A percentile compares a stretch with the other conserved stretches of the same genome.
Evolutionary conservation across 345 rosid species (phyloP).

Genomic region (Combretum micranthum): DNA sequence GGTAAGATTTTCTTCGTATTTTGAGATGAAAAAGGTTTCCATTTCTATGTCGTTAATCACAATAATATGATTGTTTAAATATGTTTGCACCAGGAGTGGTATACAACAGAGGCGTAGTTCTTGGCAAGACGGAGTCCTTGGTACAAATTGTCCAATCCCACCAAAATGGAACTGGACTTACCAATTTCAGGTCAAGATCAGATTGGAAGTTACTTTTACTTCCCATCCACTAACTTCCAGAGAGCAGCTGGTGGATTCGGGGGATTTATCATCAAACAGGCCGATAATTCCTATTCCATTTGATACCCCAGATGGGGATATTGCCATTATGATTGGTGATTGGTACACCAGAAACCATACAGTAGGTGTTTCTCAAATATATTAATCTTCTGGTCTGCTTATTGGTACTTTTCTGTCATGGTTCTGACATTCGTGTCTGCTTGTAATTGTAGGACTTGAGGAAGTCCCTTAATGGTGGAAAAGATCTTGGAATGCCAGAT

Average conservation of each 20-base stretch:
- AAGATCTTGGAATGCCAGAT: constrained; percentile 90
- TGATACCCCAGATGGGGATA: constrained; percentile 69
- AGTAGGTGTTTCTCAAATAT: constrained; percentile 38
- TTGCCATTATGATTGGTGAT: constrained; percentile 76
- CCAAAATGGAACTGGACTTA: constrained; percentile 99
- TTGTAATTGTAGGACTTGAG: constrained; percentile 67
- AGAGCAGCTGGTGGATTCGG: constrained; percentile 96
- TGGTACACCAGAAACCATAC: constrained; percentile 95
- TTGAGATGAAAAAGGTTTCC: background rate
- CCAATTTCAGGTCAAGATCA: constrained; percentile 99
- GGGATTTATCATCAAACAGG: constrained; percentile 70
- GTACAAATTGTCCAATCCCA: constrained; percentile 97
- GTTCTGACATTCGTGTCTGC: constrained; percentile 2
- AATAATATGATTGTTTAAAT: background rate
- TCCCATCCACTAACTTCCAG: constrained; percentile 95
- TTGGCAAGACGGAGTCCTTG: constrained; percentile 97
- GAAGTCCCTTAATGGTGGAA: constrained; percentile 81
- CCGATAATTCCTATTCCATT: constrained; percentile 77
- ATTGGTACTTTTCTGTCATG: background rate
- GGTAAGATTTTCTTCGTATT: constrained; percentile 35
- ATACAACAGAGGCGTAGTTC: constrained; percentile 91
- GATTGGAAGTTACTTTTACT: constrained; percentile 96
- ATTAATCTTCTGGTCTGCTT: background rate
- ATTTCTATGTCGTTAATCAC: background rate
- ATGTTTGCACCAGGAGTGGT: constrained; percentile 50